These are phyloP conservation scores for Suhomyces bolitotheri DNA, from an alignment of 1,139 yeast species.

Conservation along the genomic window DNA sequence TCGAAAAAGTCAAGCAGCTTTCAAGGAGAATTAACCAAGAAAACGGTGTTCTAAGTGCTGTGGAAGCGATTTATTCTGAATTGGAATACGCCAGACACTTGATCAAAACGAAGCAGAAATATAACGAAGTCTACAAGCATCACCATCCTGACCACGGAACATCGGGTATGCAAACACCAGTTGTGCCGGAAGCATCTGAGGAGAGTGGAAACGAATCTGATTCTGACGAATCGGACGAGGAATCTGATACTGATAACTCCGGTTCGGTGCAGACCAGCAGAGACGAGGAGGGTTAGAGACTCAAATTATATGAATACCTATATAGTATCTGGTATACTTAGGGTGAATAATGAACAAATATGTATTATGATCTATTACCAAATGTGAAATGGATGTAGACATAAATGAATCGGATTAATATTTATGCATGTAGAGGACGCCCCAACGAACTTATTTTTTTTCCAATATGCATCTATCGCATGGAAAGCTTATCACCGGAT, in stretches of 20 bases:
- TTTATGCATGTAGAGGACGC: no score
- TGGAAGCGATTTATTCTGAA: constrained; percentile 73
- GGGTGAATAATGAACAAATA: no score
- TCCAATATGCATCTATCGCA: no score
- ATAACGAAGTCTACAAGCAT: constrained; percentile 24
- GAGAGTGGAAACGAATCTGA: constrained; percentile 16
- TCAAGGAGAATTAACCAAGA: constrained; percentile 67
- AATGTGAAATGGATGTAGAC: no score
- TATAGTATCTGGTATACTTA: no score
- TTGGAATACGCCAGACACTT: constrained; percentile 71
- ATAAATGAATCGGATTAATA: no score
- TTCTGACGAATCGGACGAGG: constrained; percentile 5
- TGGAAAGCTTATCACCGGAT: no score
- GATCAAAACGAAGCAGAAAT: constrained; percentile 33
- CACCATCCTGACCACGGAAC: constrained; percentile 22
- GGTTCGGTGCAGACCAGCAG: no score
- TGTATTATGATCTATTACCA: no score
- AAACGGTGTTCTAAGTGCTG: constrained; percentile 77
- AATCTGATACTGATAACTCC: background rate
- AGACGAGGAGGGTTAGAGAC: no score
- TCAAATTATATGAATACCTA: no score
- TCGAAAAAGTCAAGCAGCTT: constrained; percentile 60
- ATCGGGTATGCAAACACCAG: constrained; percentile 34
- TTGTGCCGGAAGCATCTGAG: constrained; percentile 22
- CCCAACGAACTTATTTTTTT: no score